These are phyloP conservation scores for Malassezia obtusa DNA, from an alignment of 1,284 basidiomycete genomes.

Conservation along the genomic window DNA sequence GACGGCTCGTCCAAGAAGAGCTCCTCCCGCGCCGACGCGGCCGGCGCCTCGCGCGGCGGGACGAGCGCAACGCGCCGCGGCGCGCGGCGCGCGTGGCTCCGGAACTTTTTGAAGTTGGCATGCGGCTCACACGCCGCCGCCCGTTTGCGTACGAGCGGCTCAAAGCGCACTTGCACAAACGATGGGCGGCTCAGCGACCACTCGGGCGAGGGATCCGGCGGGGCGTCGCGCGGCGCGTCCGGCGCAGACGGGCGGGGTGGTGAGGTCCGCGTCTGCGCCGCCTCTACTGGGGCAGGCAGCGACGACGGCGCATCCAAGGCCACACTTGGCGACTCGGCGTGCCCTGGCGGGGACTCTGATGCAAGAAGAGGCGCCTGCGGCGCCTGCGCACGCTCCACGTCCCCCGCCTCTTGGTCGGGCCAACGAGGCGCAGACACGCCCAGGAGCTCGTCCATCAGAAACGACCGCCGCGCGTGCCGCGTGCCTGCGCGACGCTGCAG, in stretches of 20 bases:
- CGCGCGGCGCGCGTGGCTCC: not conserved
- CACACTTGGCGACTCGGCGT: too few species aligned
- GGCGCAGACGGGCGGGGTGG: too few species aligned
- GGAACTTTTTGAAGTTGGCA: constrained; percentile 11
- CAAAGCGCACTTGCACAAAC: constrained; percentile 6
- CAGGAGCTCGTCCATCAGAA: constrained; percentile 8
- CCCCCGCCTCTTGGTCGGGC: too few species aligned
- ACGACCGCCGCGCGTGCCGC: constrained; percentile 7
- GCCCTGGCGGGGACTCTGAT: too few species aligned
- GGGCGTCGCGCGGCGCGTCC: too few species aligned
- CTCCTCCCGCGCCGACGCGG: not conserved
- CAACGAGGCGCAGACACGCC: too few species aligned
- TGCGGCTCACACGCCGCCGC: not conserved
- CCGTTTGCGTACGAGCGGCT: constrained; percentile 1
- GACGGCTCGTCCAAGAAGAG: not conserved
- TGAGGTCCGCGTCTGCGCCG: too few species aligned
- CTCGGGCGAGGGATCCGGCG: not conserved
- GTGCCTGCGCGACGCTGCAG: constrained; percentile 8
- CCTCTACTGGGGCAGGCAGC: too few species aligned
- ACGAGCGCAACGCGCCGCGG: not conserved
- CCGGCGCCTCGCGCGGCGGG: not conserved
- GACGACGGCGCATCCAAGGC: too few species aligned
- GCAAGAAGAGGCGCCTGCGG: too few species aligned
- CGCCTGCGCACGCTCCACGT: too few species aligned
- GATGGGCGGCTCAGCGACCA: not conserved